Base-by-base conservation (phyloP, 257 asterid species). In the Gentiana dahurica region DNA sequence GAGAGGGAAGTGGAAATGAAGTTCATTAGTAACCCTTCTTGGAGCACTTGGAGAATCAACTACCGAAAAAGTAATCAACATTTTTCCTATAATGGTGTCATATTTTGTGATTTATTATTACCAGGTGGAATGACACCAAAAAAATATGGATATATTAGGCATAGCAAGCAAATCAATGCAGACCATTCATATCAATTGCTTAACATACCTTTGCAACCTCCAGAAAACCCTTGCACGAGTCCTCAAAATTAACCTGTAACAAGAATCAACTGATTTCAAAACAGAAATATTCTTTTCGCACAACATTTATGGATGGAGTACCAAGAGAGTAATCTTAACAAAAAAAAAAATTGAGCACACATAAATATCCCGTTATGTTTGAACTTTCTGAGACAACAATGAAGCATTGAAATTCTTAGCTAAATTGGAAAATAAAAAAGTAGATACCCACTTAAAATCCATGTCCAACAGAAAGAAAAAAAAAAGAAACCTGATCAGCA, bases 191-290 rank as follows among this genome's bases (percentile, higher is more conserved):
- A 24, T 5, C 8, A 43, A 54, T 32, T 36, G 39, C 54, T 37
- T 50, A 36, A 48, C 60, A 61, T 77, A 92, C 99, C 92, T 92
- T 92, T 52, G 97, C 95, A 68, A 92, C 87, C 77, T 83, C 90
- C 67, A 88, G 84, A 75, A 92, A 92, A 57, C 99, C 97, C 77
- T 92, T 92, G 83, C 99, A 88, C 12, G 95, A 83, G 67, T 92
- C 99, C 78, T 92, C 99, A 75, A 92, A 92, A 77, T 80, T 88
- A 70, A 85, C 91, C 99, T 92, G 86, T 48, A 49, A 56, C 65
- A 24, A 44, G 67, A 65, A 64, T 62, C 41, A 36, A 13, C 15
- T 5, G 15, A 54, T 46, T 41, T 41, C 8, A 41, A 10, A 5
- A 41, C 46, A 41, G 24, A 24, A 24, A 24, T 41, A 10, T 10